Evolutionary conservation across 2,329 filamentous ascomycete species (phyloP).

Genomic region (Aspergillus brunneoviolaceus): DNA sequence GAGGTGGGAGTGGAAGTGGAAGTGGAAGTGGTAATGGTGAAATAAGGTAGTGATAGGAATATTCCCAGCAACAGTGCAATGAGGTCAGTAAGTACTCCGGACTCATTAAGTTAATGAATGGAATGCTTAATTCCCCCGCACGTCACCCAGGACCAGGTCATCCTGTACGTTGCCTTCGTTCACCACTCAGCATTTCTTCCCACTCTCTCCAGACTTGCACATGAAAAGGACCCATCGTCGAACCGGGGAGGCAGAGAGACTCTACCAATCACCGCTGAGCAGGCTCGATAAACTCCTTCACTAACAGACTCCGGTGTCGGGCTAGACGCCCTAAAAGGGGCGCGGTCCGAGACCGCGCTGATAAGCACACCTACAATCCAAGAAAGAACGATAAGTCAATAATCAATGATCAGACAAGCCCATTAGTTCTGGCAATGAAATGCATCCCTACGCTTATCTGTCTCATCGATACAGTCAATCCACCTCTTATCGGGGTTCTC

Average conservation of each 20-base stretch:
- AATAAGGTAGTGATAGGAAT: no score
- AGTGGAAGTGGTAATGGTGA: no score
- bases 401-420: no score
- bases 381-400: no score
- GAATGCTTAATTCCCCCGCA: not conserved
- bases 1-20: no score
- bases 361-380: not conserved
- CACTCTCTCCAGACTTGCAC: not conserved
- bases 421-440: no score
- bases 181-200: not conserved
- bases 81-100: no score
- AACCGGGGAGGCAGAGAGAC: not conserved
- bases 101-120: no score
- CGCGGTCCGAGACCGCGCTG: conserved; percentile 9
- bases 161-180: not conserved
- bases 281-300: conserved; percentile 3
- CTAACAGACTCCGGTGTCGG: conserved; percentile 5
- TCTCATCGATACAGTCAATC: no score
- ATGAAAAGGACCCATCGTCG: not conserved
- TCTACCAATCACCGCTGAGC: not conserved
- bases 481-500: no score
- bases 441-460: no score
- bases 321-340: not conserved
- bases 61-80: no score
- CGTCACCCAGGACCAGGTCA: not conserved